phyloP scores from a whole-genome alignment of 345 rosid genomes.

The Psidium friedrichsthalianum region DNA sequence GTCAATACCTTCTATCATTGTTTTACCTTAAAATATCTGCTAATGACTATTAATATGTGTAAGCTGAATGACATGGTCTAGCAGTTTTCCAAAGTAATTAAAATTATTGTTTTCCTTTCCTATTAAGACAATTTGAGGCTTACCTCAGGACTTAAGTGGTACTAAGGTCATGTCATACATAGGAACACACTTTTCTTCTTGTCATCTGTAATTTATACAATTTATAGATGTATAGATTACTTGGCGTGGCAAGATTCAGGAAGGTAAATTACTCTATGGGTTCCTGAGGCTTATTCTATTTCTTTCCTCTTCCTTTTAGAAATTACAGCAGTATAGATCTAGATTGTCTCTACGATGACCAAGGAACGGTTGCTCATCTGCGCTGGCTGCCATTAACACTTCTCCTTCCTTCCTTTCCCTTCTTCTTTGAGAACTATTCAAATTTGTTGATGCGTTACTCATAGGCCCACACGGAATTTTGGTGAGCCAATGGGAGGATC shows the following conservation, averaged over 20 bases:
- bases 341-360: background rate
- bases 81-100: background rate
- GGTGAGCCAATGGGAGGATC: slow-evolving; percentile 24
- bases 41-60: background rate
- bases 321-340: background rate
- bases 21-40: background rate
- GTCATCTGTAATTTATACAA: background rate
- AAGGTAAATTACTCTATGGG: background rate
- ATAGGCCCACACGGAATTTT: slow-evolving; percentile 31
- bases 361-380: background rate
- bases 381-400: background rate
- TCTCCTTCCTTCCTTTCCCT: background rate
- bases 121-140: background rate
- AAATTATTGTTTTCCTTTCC: background rate
- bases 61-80: background rate
- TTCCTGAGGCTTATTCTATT: background rate
- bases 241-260: background rate
- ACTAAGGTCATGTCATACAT: background rate
- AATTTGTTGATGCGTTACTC: slow-evolving; percentile 1
- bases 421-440: background rate
- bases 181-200: background rate
- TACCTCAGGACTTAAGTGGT: background rate
- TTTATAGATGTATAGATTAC: background rate
- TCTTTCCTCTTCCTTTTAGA: background rate
- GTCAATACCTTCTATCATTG: background rate